Evolutionary conservation across 1,284 basidiomycete genomes (phyloP).

Genomic region (Apiotrichum sp.): DNA sequence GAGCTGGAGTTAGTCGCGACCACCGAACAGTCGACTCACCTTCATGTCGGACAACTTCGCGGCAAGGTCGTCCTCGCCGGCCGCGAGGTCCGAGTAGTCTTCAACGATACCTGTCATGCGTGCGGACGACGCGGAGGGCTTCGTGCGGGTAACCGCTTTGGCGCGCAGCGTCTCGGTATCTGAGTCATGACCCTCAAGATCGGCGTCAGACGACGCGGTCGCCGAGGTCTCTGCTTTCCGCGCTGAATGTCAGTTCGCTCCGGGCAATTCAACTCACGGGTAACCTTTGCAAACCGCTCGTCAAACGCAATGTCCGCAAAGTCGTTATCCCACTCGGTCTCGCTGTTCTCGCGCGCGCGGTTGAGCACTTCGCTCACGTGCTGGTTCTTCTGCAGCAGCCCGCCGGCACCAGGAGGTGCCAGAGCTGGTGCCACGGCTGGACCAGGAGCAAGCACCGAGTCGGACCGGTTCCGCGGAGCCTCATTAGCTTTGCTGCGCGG

Average conservation of each 20-base stretch:
- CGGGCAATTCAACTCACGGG: slow-evolving; percentile 11
- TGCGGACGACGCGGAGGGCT: neutral
- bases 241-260: neutral
- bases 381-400: slow-evolving; percentile 47
- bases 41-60: slow-evolving; percentile 85
- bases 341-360: slow-evolving; percentile 29
- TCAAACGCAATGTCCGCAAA: slow-evolving; percentile 96
- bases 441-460: slow-evolving; percentile 4
- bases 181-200: slow-evolving; percentile 12
- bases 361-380: slow-evolving; percentile 63
- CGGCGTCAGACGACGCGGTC: slow-evolving; percentile 5
- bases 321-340: slow-evolving; percentile 71
- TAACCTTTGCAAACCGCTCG: slow-evolving; percentile 50
- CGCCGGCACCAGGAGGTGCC: slow-evolving; percentile 10
- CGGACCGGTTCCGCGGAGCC: neutral
- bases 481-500: neutral
- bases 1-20: slow-evolving; percentile 21
- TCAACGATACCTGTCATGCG: slow-evolving; percentile 47
- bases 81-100: slow-evolving; percentile 80
- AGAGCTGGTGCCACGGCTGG: slow-evolving; percentile 6
- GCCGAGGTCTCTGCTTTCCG: slow-evolving; percentile 5
- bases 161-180: slow-evolving; percentile 35
- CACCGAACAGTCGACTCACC: slow-evolving; percentile 45
- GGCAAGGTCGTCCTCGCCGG: slow-evolving; percentile 74
- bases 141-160: slow-evolving; percentile 6